Conservation (phyloP, 148 eudicot species). For the Silene conica region DNA sequence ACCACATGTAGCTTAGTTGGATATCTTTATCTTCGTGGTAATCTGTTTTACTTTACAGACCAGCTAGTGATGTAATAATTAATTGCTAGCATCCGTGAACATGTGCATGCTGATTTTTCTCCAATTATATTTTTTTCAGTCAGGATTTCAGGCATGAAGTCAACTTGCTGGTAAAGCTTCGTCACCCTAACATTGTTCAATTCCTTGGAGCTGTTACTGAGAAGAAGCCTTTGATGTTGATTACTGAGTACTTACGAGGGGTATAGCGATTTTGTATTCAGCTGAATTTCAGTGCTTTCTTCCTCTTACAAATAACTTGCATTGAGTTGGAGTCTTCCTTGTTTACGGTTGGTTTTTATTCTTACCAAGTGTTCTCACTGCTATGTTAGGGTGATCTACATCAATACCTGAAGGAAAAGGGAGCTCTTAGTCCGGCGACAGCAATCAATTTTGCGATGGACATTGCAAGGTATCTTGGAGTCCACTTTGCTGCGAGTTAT, state of each 20-base stretch:
- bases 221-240: constrained; percentile 89
- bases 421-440: constrained; percentile 75
- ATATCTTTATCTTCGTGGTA: background rate
- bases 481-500: background rate
- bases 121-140: constrained; percentile 37
- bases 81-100: background rate
- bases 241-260: constrained; percentile 93
- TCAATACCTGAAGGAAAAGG: constrained; percentile 84
- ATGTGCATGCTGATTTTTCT: constrained; percentile 11
- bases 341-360: background rate
- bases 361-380: background rate
- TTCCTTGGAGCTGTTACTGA: constrained; percentile 99
- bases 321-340: too few species aligned
- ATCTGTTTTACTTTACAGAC: background rate
- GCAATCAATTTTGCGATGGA: constrained; percentile 89
- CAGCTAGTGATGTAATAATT: background rate
- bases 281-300: background rate
- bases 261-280: constrained; percentile 31
- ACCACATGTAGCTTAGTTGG: background rate
- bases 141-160: constrained; percentile 99
- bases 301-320: too few species aligned
- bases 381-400: constrained; percentile 82
- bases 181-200: constrained; percentile 97
- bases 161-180: constrained; percentile 91
- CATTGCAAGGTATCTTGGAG: constrained; percentile 69